Percentiles rank a stretch among this genome's conserved stretches.
Conservation (phyloP, 1,284 basidiomycete species). For the Flammula alnicola region DNA sequence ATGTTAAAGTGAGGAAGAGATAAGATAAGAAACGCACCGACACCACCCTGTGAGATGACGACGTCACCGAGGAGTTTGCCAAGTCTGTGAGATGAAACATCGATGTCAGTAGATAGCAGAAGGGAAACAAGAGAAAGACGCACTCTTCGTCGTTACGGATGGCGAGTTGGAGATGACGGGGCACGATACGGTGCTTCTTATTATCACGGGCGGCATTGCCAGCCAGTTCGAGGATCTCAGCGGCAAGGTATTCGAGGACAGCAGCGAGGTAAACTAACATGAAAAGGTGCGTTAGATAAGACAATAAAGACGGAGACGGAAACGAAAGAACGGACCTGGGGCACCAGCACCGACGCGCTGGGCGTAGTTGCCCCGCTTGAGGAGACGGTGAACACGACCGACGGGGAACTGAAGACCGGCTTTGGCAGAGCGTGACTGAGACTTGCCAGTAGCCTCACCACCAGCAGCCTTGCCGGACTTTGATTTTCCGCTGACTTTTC, state of each 20-base stretch:
- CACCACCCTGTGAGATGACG: constrained; percentile 89
- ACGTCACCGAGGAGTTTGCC: constrained; percentile 80
- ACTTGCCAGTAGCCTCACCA: constrained; percentile 61
- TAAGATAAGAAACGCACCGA: constrained; percentile 38
- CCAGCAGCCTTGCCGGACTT: constrained; percentile 54
- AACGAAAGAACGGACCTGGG: constrained; percentile 59
- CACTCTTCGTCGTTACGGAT: constrained; percentile 87
- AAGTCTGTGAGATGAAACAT: constrained; percentile 41
- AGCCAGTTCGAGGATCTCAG: constrained; percentile 88
- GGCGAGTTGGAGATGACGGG: constrained; percentile 86
- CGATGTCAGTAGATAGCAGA: neutral
- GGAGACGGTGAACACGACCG: constrained; percentile 90
- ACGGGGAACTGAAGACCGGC: constrained; percentile 87
- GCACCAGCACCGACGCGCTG: constrained; percentile 82
- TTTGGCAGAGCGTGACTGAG: constrained; percentile 82
- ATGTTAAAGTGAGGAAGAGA: constrained; percentile 8
- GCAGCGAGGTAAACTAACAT: constrained; percentile 83
- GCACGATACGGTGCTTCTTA: constrained; percentile 89
- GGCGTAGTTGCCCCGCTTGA: constrained; percentile 89
- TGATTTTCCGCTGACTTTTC: constrained; percentile 52
- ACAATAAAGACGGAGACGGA: neutral
- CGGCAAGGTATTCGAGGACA: constrained; percentile 83
- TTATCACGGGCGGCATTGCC: constrained; percentile 83
- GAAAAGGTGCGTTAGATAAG: constrained; percentile 2
- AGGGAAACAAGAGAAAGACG: constrained; percentile 23